These are phyloP conservation scores for Magnusiomyces suaveolens DNA, from an alignment of 1,139 yeast genomes.

Conservation along the genomic window DNA sequence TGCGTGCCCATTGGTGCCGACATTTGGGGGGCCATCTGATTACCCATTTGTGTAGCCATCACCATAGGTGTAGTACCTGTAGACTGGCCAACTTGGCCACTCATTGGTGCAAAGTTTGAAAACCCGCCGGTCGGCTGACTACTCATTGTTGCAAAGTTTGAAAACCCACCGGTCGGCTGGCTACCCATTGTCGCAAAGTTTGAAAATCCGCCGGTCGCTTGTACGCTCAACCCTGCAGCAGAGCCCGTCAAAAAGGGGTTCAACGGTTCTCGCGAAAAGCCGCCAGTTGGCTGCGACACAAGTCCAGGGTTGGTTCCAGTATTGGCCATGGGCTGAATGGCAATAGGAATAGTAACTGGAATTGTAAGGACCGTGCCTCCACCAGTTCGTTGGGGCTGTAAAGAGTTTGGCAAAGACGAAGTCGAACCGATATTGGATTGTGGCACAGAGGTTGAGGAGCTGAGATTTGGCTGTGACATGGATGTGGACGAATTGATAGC, in stretches of 20 bases:
- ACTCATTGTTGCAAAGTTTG: too few species aligned
- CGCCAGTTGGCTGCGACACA: conserved; percentile 27
- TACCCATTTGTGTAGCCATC: too few species aligned
- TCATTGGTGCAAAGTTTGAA: too few species aligned
- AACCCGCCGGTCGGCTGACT: background rate
- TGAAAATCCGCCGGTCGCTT: conserved; percentile 1
- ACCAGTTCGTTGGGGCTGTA: conserved; percentile 10
- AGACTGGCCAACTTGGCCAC: too few species aligned
- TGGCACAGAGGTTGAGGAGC: background rate
- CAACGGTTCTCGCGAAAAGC: conserved; percentile 27
- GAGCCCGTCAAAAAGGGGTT: conserved; percentile 36
- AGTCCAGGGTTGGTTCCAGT: conserved; percentile 2
- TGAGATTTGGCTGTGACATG: background rate
- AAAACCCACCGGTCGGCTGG: conserved; percentile 9
- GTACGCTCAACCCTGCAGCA: conserved; percentile 18
- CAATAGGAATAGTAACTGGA: conserved; percentile 14
- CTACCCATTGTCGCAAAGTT: background rate
- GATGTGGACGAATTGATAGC: conserved; percentile 1
- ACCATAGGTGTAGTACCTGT: too few species aligned
- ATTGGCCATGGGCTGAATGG: conserved; percentile 10
- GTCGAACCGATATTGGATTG: too few species aligned
- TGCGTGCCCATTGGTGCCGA: too few species aligned
- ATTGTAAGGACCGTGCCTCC: conserved; percentile 10
- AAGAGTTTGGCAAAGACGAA: conserved; percentile 3
- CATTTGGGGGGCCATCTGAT: too few species aligned